Base-by-base conservation (phyloP, 345 rosid genomes). In the Salix viminalis region DNA sequence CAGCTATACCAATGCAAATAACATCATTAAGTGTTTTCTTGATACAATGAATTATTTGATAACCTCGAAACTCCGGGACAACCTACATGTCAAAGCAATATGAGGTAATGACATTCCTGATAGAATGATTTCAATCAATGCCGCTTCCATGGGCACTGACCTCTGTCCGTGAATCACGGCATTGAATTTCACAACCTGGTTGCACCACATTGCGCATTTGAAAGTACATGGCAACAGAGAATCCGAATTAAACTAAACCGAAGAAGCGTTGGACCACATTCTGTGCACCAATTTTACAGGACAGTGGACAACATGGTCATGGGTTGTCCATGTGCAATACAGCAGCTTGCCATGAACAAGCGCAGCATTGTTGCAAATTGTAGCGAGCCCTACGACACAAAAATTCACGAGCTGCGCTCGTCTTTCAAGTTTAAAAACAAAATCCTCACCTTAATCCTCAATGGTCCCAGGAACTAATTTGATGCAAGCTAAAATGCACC, bases 91-190 rank as follows among this genome's bases (percentile, higher is more conserved):
- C 80, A 79, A 80, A 82, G 88, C 76, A 76, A 69, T 58, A 79
- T 69, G 71, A 30, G 67, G 66, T 67, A 37, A 76, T 36, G 82
- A 71, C 71, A 84, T 82, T 80, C 78, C 79, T 76, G 73, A 70
- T 71, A 58, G 65, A 73, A 79, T 81, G 79, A 42, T 79, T 79
- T 24, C 26, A 81, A 34, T 1, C 28, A 1, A 26, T 1, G 83
- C 79, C 83, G 90, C 82, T 84, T 73, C 83, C 85, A 77, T 26
- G 70, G 82, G 86, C 89, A 32, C 36, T 32, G 36, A 32, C 36
- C 36, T 87, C 86, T 77, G 81, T 85, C 90, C 93, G 85, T 70
- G 84, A 86, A 81, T 83, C 75, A 62, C 83, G 89, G 91, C 76
- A 84, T 90, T 79, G 92, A 82, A 81, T 87, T 87, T 82, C 89